phyloP scores from a whole-genome alignment of 2,329 filamentous ascomycete species.

The Karstenula rhodostoma region DNA sequence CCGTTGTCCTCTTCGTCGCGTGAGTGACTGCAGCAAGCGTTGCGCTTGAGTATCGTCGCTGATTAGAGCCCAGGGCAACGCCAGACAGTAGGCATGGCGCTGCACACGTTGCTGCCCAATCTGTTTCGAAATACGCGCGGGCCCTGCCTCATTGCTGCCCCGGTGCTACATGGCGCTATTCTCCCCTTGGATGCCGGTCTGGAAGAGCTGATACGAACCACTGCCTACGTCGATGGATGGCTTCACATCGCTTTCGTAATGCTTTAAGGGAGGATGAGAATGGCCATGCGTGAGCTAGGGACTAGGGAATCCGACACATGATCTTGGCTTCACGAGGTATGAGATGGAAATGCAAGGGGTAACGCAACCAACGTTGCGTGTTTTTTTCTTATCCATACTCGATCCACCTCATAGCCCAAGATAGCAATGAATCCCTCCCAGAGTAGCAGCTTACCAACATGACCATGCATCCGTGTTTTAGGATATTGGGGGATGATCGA shows the following conservation, averaged over 20 bases:
- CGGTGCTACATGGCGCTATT: slow-evolving; percentile 83
- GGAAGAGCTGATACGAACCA: slow-evolving; percentile 82
- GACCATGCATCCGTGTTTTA: too few species aligned
- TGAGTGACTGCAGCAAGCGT: slow-evolving; percentile 25
- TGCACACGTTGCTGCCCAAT: slow-evolving; percentile 77
- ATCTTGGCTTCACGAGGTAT: not conserved
- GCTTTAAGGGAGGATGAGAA: slow-evolving; percentile 57
- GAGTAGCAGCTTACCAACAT: too few species aligned
- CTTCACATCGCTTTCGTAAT: slow-evolving; percentile 80
- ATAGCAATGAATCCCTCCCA: too few species aligned
- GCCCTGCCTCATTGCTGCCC: slow-evolving; percentile 77
- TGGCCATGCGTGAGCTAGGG: not conserved
- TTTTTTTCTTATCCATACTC: too few species aligned
- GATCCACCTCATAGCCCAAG: too few species aligned
- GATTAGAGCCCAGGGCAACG: slow-evolving; percentile 54
- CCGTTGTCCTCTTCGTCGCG: slow-evolving; percentile 57
- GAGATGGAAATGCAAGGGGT: too few species aligned
- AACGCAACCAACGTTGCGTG: too few species aligned
- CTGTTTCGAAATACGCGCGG: slow-evolving; percentile 89
- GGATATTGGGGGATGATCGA: too few species aligned
- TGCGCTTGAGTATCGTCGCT: slow-evolving; percentile 18
- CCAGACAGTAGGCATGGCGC: slow-evolving; percentile 78
- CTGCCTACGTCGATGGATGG: slow-evolving; percentile 93
- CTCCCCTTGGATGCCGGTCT: slow-evolving; percentile 82
- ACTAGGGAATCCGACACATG: not conserved